Evolutionary conservation across 2,329 filamentous ascomycete genomes (phyloP).

Genomic region (Trichoderma arundinaceum): DNA sequence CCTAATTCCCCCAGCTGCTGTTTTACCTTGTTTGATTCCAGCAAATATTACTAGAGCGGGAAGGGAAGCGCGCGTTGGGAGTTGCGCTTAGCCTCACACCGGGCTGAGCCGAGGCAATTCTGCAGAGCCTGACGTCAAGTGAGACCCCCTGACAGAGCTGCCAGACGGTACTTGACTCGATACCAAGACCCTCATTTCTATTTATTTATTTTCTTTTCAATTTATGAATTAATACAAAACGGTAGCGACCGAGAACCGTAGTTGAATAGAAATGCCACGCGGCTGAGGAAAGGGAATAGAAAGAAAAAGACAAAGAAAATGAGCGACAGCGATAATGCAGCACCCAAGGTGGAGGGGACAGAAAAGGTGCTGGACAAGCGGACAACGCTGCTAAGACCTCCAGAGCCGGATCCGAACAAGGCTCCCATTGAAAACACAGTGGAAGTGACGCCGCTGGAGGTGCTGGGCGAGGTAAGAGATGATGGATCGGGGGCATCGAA

Average conservation of each 20-base stretch:
- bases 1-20: background rate
- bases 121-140: slow-evolving; percentile 19
- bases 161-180: slow-evolving; percentile 4
- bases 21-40: no score
- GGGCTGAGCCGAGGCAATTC: slow-evolving; percentile 26
- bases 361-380: slow-evolving; percentile 36
- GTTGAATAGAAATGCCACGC: background rate
- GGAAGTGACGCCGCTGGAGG: slow-evolving; percentile 79
- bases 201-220: background rate
- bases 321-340: slow-evolving; percentile 9
- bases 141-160: slow-evolving; percentile 11
- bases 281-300: background rate
- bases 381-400: slow-evolving; percentile 66
- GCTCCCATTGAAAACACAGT: slow-evolving; percentile 88
- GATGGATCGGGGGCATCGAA: background rate
- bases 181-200: background rate
- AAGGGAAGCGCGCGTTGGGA: background rate
- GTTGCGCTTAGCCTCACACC: no score
- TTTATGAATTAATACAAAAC: background rate
- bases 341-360: slow-evolving; percentile 12
- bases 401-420: slow-evolving; percentile 72
- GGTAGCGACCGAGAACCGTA: background rate
- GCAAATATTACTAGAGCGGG: no score
- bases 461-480: slow-evolving; percentile 71
- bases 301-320: slow-evolving; percentile 1